phyloP scores from a whole-genome alignment of 768 basidiomycete genomes.

The Lactarius sanguifluus region DNA sequence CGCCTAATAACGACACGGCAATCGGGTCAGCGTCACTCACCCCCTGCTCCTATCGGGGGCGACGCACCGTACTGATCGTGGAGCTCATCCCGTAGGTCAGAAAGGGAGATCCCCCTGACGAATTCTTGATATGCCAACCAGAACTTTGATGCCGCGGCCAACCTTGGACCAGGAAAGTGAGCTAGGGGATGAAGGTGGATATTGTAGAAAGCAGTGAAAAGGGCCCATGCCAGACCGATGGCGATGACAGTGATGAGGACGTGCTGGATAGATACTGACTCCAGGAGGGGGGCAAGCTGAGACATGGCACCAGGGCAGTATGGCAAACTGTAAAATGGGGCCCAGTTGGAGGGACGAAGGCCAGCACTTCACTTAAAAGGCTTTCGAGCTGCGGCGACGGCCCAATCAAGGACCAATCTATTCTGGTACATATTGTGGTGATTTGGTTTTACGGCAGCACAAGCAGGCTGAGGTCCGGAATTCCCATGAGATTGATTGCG shows the following conservation, averaged over 20 bases:
- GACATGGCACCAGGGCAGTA: not conserved
- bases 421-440: not conserved
- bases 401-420: not conserved
- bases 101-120: constrained; percentile 27
- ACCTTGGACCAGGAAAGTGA: constrained; percentile 30
- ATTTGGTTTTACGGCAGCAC: not conserved
- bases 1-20: constrained; percentile 33
- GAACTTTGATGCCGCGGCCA: constrained; percentile 27
- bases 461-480: not conserved
- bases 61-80: constrained; percentile 39
- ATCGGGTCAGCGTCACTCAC: not conserved
- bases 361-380: not conserved
- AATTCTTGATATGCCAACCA: constrained; percentile 30
- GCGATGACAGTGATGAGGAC: not conserved
- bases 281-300: not conserved
- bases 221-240: not conserved
- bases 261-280: not conserved
- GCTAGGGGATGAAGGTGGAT: constrained; percentile 29
- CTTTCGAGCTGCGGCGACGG: too few species aligned
- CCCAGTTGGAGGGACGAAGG: not conserved
- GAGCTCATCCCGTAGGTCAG: constrained; percentile 38
- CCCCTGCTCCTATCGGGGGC: too few species aligned
- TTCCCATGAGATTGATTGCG: not conserved
- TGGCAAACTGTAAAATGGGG: not conserved
- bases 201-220: constrained; percentile 14